Evolutionary conservation across 306 rosid genomes (phyloP), one percentile per base, ranked within the genome.

Genomic region (Dalbergia cultrata): DNA sequence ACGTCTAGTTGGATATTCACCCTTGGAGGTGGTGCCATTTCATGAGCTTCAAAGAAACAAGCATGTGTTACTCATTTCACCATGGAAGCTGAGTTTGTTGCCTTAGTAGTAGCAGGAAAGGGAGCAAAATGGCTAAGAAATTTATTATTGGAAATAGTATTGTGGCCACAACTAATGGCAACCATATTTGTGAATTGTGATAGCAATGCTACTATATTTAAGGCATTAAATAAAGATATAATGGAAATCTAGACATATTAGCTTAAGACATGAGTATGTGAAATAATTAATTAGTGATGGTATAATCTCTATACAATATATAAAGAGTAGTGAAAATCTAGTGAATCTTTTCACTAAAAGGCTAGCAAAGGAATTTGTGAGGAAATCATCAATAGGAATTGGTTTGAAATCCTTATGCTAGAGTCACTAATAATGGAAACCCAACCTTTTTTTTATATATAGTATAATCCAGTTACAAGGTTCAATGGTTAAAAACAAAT

Each of bases 131-230:
- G 50, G 33, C 35, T 75, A 50, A 10, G 31, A 18, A 18, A 57
- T 18, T 57, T 18, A 19, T 56, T 17, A 5, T 6, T 26, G 31
- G 60, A 75, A 41, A 61, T 14, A 13, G 8, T 44, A 41, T 50
- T 75, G 44, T 47, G 63, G 18, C 72, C 80, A 39, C 1, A 62
- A 44, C 80, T 16, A 11, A 9, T 75, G 80, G 47, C 0, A 47
- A 0, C 4, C 53, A 47, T 10, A 13, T 47, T 5, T 13, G 6
- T 47, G 16, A 47, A 61, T 10, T 70, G 4, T 31, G 60, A 44
- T 26, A 62, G 19, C 45, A 9, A 19, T 22, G 34, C 61, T 60
- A 47, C 80, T 18, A 61, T 75, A 43, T 5, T 26, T 61, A 45
- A 17, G 31, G 61, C 50, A 22, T 47, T 45, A 0, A 26, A 6